These are phyloP conservation scores for Balakata baccata DNA, from an alignment of 345 rosid genomes.

Conservation along the genomic window DNA sequence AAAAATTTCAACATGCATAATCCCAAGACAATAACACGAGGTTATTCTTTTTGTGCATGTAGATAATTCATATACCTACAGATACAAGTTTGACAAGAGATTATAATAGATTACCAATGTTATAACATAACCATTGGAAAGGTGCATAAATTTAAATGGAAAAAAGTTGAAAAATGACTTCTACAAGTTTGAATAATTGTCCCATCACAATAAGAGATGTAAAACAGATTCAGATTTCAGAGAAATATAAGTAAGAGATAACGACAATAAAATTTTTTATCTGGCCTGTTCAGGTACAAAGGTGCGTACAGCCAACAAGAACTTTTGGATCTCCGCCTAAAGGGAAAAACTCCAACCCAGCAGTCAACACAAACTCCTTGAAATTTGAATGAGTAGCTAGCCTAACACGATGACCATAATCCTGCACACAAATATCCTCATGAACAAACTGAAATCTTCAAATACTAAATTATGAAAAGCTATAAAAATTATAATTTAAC, in stretches of 20 bases:
- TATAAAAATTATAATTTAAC: not conserved
- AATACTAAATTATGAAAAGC: not conserved
- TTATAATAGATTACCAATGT: not conserved
- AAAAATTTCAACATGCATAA: not conserved
- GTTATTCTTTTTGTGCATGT: not conserved
- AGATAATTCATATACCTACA: conserved; percentile 1
- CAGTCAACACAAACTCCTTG: conserved; percentile 93
- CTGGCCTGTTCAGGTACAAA: conserved; percentile 35
- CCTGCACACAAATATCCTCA: conserved; percentile 52
- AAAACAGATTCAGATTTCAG: conserved; percentile 2
- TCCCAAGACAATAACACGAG: not conserved
- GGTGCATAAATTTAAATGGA: not conserved
- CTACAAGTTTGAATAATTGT: not conserved
- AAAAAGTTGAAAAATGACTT: not conserved
- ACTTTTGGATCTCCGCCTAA: conserved; percentile 98
- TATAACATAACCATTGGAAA: conserved; percentile 1
- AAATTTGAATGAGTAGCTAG: conserved; percentile 98
- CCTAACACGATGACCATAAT: conserved; percentile 98
- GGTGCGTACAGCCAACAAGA: conserved; percentile 89
- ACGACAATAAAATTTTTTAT: not conserved
- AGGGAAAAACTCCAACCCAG: conserved; percentile 96
- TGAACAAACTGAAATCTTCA: conserved; percentile 6
- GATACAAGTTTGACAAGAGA: not conserved
- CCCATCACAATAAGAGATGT: not conserved
- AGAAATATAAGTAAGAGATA: not conserved